Evolutionary conservation across 176 grass and related monocot genomes (phyloP).

Genomic region (Microstegium vimineum): DNA sequence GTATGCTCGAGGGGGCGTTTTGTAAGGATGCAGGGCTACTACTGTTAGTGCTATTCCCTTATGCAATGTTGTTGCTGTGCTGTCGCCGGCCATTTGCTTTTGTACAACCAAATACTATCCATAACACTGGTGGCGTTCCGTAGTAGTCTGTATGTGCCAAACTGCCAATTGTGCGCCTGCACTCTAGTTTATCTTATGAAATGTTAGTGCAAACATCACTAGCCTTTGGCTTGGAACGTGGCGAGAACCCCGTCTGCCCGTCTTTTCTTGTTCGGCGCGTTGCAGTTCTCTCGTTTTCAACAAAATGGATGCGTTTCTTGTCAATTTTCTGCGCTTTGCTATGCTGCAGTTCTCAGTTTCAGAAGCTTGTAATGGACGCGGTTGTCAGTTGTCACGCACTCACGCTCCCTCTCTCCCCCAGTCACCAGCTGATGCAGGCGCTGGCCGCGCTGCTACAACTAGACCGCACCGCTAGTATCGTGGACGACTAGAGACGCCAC

Average conservation of each 20-base stretch:
- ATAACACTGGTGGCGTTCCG: not conserved
- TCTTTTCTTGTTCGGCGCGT: not conserved
- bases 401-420: too few species aligned
- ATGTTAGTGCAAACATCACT: not conserved
- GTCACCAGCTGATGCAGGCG: not conserved
- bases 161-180: not conserved
- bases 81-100: not conserved
- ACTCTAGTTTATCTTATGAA: not conserved
- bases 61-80: not conserved
- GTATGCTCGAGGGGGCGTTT: not conserved
- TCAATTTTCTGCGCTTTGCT: not conserved
- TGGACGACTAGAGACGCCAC: not conserved
- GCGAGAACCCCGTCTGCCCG: too few species aligned
- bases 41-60: not conserved
- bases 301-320: not conserved
- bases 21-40: not conserved
- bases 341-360: not conserved
- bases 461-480: not conserved
- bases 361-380: not conserved
- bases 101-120: not conserved
- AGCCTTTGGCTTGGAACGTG: not conserved
- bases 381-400: too few species aligned
- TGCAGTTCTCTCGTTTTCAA: not conserved
- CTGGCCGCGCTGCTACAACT: not conserved
- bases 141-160: not conserved